Base-by-base conservation (phyloP, 192 early-diverging fungal genomes). In the Backusella circina region DNA sequence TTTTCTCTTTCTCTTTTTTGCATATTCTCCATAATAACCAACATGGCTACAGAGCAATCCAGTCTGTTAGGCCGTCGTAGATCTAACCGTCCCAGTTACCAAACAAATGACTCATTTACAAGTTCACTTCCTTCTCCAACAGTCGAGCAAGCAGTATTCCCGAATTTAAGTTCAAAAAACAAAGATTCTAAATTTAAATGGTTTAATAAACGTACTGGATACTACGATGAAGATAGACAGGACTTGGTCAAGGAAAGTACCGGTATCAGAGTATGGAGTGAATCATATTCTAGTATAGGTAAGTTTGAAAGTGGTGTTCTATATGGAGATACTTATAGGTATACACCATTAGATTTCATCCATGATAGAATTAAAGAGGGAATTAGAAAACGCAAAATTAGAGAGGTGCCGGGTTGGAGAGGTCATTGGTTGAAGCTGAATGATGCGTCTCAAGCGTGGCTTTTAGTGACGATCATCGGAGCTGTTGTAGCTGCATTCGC, bases 351-450 rank as follows among this genome's bases (percentile, higher is more conserved):
- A 90, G 95, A 98, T 83, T 97, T 94, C 94, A 92, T 96, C 47
- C 94, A 96, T 75, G 95, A 97, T 82, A 88, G 91, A 72, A 91
- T 92, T 13, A 90, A 93, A 82, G 95, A 97, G 80, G 86, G 91
- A 38, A 86, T 89, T 21, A 82, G 95, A n/a, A 80, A 90, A 21
- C 82, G 89, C 35, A 87, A 80, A 67, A 65, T 93, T 31, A 86
- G 88, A 26, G 83, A 79, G 1, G 77, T 83, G 36, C 83, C 81
- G 23, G 91, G 91, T n/a, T 50, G 86, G 13, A 76, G 82, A 33
- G 93, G 91, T 30, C 84, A 87, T 82, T 82, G 91, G 64, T 85
- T 78, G 21, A 83, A 90, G 66, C 76, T 90, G 38, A 91, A 83
- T 77, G 93, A 97, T 67, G 92, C 92, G 31, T 88, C 90, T 30